Evolutionary conservation across 2,329 filamentous ascomycete genomes (phyloP), one percentile per base, ranked within the genome.

Genomic region (Exophiala sp.): DNA sequence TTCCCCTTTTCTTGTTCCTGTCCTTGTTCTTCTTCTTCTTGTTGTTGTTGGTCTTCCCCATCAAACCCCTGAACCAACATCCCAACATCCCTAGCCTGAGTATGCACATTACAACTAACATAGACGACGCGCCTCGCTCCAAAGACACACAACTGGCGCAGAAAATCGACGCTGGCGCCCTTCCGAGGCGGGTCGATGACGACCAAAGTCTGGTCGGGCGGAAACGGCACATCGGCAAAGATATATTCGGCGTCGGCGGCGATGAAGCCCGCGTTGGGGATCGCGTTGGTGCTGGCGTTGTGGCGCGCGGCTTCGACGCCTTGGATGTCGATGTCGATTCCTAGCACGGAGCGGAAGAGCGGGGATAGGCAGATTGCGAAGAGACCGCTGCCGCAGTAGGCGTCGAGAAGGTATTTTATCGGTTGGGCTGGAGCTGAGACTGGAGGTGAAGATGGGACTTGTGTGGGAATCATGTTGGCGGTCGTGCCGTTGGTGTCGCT

Each of bases 21-120:
- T 27, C 10, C 6, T 27, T 34, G 5, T n/a, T 34, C 30, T 11
- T 34, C 14, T 13, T 6, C 30, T 11, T 13, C 30, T n/a, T 13
- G 9, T 34, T 16, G 11, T 6, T 9, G 10, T 34, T 34, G 10
- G 29, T 3, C 34, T 6, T 37, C n/a, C n/a, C n/a, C 34, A 19
- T 37, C 34, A 19, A 80, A 69, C 0, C 90, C 89, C 29, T 84
- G 77, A 1, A 97, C 88, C 62, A 98, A 70, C 54, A 91, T 81
- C 5, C 34, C 34, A 2, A 98, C 83, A 68, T 98, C 93, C 46
- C 93, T 75, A 11, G 93, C 93, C 76, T 97, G 93, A 7, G 91
- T 97, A 66, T 98, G 93, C 58, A 98, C 93, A 64, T 98, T 98
- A 63, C 93, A 98, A 65, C 87, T 95, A 34, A 98, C 91, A 66